Conservation (phyloP, 164 flowering plant genomes). For the Berberis thunbergii region DNA sequence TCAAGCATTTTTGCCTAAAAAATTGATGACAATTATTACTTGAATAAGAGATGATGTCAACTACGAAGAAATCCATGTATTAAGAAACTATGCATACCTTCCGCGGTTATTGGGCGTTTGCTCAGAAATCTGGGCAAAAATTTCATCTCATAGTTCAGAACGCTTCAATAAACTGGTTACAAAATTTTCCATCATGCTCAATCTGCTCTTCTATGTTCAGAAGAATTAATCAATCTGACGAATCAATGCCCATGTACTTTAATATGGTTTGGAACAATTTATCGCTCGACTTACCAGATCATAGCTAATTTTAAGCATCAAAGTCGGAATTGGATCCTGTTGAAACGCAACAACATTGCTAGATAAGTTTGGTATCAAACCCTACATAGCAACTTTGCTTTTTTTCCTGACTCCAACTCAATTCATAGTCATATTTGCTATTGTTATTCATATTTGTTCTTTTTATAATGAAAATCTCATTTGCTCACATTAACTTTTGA, state of each 20-base stretch:
- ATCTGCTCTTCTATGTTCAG: conserved; percentile 67
- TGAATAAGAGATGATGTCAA: neutral
- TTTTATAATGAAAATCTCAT: neutral
- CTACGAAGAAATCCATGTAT: neutral
- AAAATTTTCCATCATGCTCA: conserved; percentile 79
- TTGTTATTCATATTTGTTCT: neutral
- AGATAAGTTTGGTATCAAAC: neutral
- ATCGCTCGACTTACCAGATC: conserved; percentile 77
- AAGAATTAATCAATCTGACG: conserved; percentile 58
- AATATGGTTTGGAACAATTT: conserved; percentile 69
- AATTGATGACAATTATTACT: conserved; percentile 2
- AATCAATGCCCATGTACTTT: conserved; percentile 93
- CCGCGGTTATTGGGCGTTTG: conserved; percentile 92
- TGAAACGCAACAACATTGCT: conserved; percentile 13
- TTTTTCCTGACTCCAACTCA: neutral
- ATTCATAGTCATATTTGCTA: neutral
- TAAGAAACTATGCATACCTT: conserved; percentile 27
- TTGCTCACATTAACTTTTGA: conserved; percentile 59
- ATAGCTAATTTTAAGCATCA: conserved; percentile 69
- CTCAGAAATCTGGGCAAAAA: conserved; percentile 84
- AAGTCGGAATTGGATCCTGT: conserved; percentile 97
- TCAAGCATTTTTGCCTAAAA: conserved; percentile 52
- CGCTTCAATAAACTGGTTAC: conserved; percentile 84
- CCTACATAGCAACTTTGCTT: neutral
- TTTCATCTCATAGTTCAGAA: conserved; percentile 93